A percentile compares a stretch with the other conserved stretches of the same genome.
Evolutionary conservation across 2,329 filamentous ascomycete species (phyloP).

Genomic region (Aureobasidium sp.): DNA sequence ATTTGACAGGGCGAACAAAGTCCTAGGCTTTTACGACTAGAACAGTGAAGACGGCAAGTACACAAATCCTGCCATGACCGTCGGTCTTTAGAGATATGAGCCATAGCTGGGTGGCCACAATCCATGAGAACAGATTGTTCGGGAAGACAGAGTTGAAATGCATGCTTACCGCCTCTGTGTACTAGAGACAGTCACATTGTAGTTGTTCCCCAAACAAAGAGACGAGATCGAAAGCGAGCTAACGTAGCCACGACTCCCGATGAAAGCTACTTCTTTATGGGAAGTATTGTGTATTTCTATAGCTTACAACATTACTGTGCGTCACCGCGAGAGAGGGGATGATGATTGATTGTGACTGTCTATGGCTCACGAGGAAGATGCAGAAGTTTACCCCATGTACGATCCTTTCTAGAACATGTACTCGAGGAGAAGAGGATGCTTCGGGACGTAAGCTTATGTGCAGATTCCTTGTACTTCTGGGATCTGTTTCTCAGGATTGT

Average conservation of each 20-base stretch:
- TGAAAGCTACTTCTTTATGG: not conserved
- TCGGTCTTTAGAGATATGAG: too few species aligned
- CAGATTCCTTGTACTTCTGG: not conserved
- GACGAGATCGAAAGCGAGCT: not conserved
- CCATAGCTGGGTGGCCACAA: too few species aligned
- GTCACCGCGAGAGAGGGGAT: too few species aligned
- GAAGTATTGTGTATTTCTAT: not conserved
- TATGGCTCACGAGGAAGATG: too few species aligned
- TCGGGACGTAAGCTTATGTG: too few species aligned
- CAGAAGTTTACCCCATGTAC: not conserved
- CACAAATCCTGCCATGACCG: not conserved
- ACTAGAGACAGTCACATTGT: too few species aligned
- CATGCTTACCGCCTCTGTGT: too few species aligned
- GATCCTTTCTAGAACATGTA: not conserved
- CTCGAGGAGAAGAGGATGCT: too few species aligned
- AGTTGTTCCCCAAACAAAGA: too few species aligned
- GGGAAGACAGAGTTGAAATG: too few species aligned
- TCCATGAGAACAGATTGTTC: too few species aligned
- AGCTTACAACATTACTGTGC: not conserved
- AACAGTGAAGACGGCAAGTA: not conserved
- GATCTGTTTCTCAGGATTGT: not conserved
- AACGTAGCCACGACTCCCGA: not conserved
- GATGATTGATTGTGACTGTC: too few species aligned
- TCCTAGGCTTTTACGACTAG: conserved; percentile 39
- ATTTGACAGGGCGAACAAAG: conserved; percentile 45